Percentiles rank a stretch among this genome's conserved stretches.
Evolutionary conservation across 2,329 filamentous ascomycete species (phyloP).

Genomic region (Davidsoniella neocaledoniae): DNA sequence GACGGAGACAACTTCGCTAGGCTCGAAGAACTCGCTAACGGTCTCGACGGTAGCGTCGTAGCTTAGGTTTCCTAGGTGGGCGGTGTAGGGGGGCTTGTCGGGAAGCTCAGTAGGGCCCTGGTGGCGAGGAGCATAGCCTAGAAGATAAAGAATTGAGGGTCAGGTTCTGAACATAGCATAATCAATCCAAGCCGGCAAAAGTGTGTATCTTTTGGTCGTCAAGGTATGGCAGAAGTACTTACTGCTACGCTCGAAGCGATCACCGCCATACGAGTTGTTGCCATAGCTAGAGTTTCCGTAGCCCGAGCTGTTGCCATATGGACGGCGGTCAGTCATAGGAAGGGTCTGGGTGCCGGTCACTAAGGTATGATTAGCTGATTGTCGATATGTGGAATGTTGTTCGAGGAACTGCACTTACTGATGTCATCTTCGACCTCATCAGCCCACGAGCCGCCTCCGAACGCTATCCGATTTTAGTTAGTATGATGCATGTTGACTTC

Average conservation of each 20-base stretch:
- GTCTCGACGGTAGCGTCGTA: constrained; percentile 80
- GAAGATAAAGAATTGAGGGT: constrained; percentile 14
- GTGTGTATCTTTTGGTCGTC: not conserved
- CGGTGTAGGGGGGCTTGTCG: constrained; percentile 83
- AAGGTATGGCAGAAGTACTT: not conserved
- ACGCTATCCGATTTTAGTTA: constrained; percentile 20
- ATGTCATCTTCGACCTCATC: constrained; percentile 93
- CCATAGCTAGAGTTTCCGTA: constrained; percentile 20
- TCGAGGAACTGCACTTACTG: constrained; percentile 37
- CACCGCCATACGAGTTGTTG: constrained; percentile 3
- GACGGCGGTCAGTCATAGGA: constrained; percentile 31
- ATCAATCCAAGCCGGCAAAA: too few species aligned
- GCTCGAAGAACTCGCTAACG: constrained; percentile 70
- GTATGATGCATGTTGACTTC: too few species aligned
- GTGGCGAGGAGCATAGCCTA: constrained; percentile 50
- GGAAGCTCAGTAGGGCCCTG: constrained; percentile 58
- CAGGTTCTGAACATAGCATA: not conserved
- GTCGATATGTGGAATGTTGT: not conserved
- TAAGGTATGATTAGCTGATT: not conserved
- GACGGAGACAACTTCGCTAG: constrained; percentile 74
- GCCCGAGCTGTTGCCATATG: constrained; percentile 19
- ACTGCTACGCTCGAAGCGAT: constrained; percentile 2
- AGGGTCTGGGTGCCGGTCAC: constrained; percentile 38
- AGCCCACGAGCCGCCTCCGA: constrained; percentile 76
- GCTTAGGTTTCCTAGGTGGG: constrained; percentile 89